Conservation (phyloP, 1,139 yeast genomes). For the Wickerhamomyces sp. region DNA sequence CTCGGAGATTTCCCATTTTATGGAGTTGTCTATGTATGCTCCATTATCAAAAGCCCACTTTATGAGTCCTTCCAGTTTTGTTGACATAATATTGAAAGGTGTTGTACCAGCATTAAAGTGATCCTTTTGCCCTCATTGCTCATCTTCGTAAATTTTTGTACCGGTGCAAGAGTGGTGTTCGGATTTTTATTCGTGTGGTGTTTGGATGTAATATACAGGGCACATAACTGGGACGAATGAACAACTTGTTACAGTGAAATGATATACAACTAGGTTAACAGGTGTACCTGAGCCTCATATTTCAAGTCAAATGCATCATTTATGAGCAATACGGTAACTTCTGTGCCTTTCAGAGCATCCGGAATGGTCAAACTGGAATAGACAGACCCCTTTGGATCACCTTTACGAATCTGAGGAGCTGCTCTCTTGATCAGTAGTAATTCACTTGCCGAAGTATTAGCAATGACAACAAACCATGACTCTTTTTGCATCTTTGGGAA, state of each 20-base stretch:
- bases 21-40: slow-evolving; percentile 32
- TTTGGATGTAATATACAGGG: too few relatives aligned
- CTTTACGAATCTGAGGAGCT: slow-evolving; percentile 44
- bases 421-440: slow-evolving; percentile 61
- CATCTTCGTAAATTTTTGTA: background rate
- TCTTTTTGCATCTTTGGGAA: slow-evolving; percentile 92
- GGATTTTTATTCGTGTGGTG: background rate
- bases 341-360: slow-evolving; percentile 40
- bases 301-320: slow-evolving; percentile 63
- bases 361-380: slow-evolving; percentile 46
- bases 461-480: slow-evolving; percentile 80
- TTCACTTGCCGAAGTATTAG: slow-evolving; percentile 42
- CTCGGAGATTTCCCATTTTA: slow-evolving; percentile 27
- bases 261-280: background rate
- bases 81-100: background rate
- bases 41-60: slow-evolving; percentile 52
- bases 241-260: background rate
- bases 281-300: slow-evolving; percentile 25
- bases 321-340: slow-evolving; percentile 44
- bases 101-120: background rate
- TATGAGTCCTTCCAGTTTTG: slow-evolving; percentile 26
- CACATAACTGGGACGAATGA: too few relatives aligned
- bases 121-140: background rate
- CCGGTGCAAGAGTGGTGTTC: too few relatives aligned
- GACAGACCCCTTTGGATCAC: slow-evolving; percentile 36